Base-by-base conservation (phyloP, 1,284 basidiomycete genomes). In the Phenoliferia sp. region DNA sequence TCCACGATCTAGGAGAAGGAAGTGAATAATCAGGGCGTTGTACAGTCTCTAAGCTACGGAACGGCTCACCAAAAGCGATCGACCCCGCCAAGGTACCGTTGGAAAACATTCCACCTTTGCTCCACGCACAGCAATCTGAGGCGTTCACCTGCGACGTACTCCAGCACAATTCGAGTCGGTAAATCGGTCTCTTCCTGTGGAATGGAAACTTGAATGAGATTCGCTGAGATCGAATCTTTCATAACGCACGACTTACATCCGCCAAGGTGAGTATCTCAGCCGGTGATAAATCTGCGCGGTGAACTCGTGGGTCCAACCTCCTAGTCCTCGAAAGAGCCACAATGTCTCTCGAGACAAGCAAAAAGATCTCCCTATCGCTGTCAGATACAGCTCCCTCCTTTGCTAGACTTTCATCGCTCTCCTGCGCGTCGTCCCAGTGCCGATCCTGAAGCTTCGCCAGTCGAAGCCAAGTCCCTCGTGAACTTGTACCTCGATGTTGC, bases 91-190 rank as follows among this genome's bases (percentile, higher is more conserved):
- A 33, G 56, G 31, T 22, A 33, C 35, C 32, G 56, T 19, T 58
- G 32, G 29, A 19, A 29, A 52, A 7, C 17, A 48, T n/a, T 32
- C 69, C 69, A 71, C 16, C 59, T 60, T 15, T 35, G 32, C 2
- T 15, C 3, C 1, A 64, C 44, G 2, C 64, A 33, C 31, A 68
- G 64, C 10, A 72, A 36, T 12, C 69, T 16, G 9, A 64, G n/a
- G 1, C 71, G 44, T 55, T 72, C 71, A 17, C 58, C 57, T 5
- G 68, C 71, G 10, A 64, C 44, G 17, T 61, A 36, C 12, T 59
- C 55, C 15, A 71, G 28, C 33, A 63, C 65, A 10, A 61, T 44
- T 3, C 62, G 61, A 12, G 26, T 31, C 26, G 22, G 22, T 0
- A 22, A 16, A 3, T 39, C 34, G 17, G 1, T 15, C 22, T 50